Base-by-base conservation (phyloP, 352 stramenopile species). In the Phytophthora ramorum region DNA sequence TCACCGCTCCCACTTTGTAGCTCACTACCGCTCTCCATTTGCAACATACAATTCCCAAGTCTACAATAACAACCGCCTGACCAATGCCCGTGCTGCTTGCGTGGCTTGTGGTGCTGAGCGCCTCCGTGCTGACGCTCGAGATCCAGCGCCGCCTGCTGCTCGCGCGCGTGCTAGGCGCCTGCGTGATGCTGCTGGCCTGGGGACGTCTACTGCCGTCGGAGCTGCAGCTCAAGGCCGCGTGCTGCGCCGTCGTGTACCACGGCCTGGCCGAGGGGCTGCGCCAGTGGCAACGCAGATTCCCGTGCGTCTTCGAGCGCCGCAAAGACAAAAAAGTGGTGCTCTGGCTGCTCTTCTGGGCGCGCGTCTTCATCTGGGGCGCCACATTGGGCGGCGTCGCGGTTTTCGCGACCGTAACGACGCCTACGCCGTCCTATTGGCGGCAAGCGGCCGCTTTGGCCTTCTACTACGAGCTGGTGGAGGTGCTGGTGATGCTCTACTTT, bases 361-460 rank as follows among this genome's bases (percentile, higher is more conserved):
- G 81, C 8, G 76, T 92, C 37, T 86, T 89, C 63, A 72, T 85
- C n/a, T 90, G 81, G 81, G 79, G 75, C 12, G 68, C 81, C 3
- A 78, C 81, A 2, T 51, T 90, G 35, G 78, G 72, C 38, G 75
- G 73, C 3, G 52, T 68, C 4, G 46, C 66, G 1, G 38, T 66
- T 4, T 66, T 64, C 14, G 53, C 50, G 14, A 7, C 26, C 3
- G 13, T 67, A 22, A 45, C 35, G 10, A 35, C 22, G 1, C 34
- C 47, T 46, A 45, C 35, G 10, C 26, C 22, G 1, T 40, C 47
- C 38, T 30, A 53, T 45, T 69, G 65, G 50, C 58, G 8, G 8
- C 53, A 79, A 20, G 32, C 53, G 3, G 56, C 59, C 17, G 51
- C 64, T 1, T 28, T 77, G 28, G 70, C 63, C 10, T 38, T 75